These are phyloP conservation scores for Zygnema circumcarinatum DNA, from an alignment of 139 green algal species.

Conservation along the genomic window DNA sequence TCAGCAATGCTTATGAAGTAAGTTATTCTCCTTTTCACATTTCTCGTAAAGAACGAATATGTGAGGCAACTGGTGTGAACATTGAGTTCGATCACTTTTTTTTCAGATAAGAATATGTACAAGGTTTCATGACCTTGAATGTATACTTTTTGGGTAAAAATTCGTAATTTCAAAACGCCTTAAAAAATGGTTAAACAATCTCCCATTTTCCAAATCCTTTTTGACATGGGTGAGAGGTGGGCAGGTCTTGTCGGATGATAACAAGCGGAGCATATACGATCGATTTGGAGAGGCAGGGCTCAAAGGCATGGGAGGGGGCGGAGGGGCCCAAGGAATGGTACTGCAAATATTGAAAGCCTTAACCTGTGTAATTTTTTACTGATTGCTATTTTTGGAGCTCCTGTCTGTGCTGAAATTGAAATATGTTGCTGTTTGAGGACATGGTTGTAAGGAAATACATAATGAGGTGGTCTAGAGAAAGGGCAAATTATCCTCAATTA, in stretches of 20 bases:
- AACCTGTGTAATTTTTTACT: no score
- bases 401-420: no score
- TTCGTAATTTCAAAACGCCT: no score
- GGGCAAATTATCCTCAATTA: no score
- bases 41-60: background rate
- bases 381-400: no score
- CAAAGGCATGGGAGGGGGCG: slow-evolving; percentile 75
- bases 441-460: no score
- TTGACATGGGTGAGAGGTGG: background rate
- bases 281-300: slow-evolving; percentile 93
- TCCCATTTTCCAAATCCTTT: background rate
- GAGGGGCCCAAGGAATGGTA: slow-evolving; percentile 46
- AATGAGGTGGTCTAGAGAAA: no score
- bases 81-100: background rate
- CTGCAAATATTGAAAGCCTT: background rate
- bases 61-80: background rate
- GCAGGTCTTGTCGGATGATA: slow-evolving; percentile 95
- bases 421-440: no score
- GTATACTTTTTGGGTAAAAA: no score
- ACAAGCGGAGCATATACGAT: slow-evolving; percentile 96
- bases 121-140: no score
- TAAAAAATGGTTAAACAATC: no score
- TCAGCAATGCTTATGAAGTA: slow-evolving; percentile 79
- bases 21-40: slow-evolving; percentile 19
- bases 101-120: background rate